Percentiles rank a stretch among this genome's conserved stretches.
Evolutionary conservation across 176 grass and related monocot genomes (phyloP).

Genomic region (Triticum dicoccoides): DNA sequence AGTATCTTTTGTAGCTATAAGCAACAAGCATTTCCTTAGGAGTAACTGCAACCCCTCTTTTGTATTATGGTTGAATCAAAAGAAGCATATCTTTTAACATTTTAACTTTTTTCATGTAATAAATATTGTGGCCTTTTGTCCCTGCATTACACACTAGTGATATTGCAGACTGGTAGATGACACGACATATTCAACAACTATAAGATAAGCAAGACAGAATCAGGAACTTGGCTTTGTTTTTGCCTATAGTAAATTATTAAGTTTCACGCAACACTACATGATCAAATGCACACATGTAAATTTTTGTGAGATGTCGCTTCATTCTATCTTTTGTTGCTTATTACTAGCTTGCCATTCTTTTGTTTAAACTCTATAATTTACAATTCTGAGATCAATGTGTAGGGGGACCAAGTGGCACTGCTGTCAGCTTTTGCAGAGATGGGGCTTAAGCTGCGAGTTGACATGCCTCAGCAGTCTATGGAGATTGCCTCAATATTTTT

Average conservation of each 20-base stretch:
- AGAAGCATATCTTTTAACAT: too few species aligned
- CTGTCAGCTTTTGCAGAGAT: conserved; percentile 92
- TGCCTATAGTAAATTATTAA: not conserved
- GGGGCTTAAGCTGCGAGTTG: conserved; percentile 94
- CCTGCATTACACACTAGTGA: not conserved
- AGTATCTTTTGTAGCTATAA: not conserved
- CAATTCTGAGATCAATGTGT: conserved; percentile 30
- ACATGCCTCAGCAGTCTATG: conserved; percentile 96
- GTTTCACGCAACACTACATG: not conserved
- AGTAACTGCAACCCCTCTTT: not conserved
- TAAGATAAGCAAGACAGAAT: not conserved
- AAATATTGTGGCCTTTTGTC: not conserved
- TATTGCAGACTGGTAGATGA: conserved; percentile 6
- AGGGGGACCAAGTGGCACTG: conserved; percentile 95
- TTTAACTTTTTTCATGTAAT: conserved; percentile 10
- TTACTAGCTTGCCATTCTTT: conserved; percentile 5
- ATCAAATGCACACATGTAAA: not conserved
- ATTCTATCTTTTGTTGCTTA: not conserved
- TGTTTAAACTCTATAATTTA: conserved; percentile 5
- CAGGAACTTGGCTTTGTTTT: not conserved
- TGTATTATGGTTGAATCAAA: not conserved
- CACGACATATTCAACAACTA: conserved; percentile 12
- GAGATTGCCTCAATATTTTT: conserved; percentile 82
- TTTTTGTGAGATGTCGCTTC: not conserved
- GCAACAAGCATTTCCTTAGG: not conserved